Percentiles rank a stretch among this genome's conserved stretches.
Evolutionary conservation across 805 yeast genomes (phyloP).

Genomic region (Vanderwaltozyma polyspora): DNA sequence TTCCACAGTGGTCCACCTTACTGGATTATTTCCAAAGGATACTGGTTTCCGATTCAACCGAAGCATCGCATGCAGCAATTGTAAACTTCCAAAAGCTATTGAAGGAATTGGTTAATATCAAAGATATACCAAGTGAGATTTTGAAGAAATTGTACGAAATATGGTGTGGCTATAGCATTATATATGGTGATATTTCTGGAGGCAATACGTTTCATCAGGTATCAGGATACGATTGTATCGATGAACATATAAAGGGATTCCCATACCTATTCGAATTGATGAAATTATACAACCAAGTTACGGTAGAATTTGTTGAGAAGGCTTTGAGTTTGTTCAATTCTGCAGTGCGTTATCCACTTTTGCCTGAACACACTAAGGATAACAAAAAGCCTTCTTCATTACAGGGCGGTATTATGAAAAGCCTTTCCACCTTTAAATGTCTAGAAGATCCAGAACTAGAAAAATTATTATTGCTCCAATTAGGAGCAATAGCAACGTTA

Average conservation of each 20-base stretch:
- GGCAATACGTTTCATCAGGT: conserved; percentile 16
- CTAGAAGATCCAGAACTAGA: conserved; percentile 29
- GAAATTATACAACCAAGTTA: conserved; percentile 22
- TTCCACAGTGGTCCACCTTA: conserved; percentile 45
- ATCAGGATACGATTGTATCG: conserved; percentile 49
- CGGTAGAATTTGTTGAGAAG: conserved; percentile 31
- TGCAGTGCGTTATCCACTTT: conserved; percentile 61
- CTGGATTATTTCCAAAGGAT: conserved; percentile 37
- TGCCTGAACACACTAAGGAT: conserved; percentile 50
- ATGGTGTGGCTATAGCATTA: conserved; percentile 37
- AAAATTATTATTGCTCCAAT: conserved; percentile 40
- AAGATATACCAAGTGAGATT: conserved; percentile 17
- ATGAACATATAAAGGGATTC: conserved; percentile 44
- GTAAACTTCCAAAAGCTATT: conserved; percentile 45
- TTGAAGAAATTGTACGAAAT: conserved; percentile 36
- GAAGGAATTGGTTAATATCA: conserved; percentile 33
- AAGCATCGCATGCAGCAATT: conserved; percentile 35
- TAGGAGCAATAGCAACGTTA: conserved; percentile 40
- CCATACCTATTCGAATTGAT: conserved; percentile 35
- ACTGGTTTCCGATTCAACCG: conserved; percentile 34
- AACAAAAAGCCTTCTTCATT: conserved; percentile 45
- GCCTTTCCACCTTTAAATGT: conserved; percentile 29
- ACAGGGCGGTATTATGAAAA: conserved; percentile 47
- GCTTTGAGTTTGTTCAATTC: conserved; percentile 51
- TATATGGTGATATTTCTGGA: conserved; percentile 32